phyloP scores from a whole-genome alignment of 208 protist species.

The Acanthamoeba lenticulata region DNA sequence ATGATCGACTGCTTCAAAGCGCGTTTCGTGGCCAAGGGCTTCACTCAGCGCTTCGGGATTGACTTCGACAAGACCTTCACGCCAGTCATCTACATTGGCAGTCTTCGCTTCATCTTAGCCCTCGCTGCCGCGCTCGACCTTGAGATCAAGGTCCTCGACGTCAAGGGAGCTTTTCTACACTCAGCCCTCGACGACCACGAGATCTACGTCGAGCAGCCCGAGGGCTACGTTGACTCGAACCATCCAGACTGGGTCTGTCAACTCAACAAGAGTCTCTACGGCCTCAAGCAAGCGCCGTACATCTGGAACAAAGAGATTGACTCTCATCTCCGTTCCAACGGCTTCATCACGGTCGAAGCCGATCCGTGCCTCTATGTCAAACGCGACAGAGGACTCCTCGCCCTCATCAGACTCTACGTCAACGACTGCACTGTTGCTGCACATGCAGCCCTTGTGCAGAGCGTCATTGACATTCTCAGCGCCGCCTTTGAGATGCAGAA shows the following conservation, averaged over 20 bases:
- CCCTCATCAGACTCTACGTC: conserved; percentile 19
- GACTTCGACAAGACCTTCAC: conserved; percentile 50
- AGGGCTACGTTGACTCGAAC: too few species aligned
- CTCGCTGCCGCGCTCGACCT: not conserved
- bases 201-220: not conserved
- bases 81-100: not conserved
- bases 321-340: not conserved
- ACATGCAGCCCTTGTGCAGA: not conserved
- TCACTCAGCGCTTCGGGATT: not conserved
- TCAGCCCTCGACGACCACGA: not conserved
- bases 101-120: not conserved
- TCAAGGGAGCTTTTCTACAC: conserved; percentile 26
- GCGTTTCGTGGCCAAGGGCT: conserved; percentile 12
- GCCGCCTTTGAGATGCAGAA: not conserved
- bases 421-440: not conserved
- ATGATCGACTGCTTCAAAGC: not conserved
- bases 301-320: not conserved
- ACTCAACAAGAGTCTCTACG: conserved; percentile 17
- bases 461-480: not conserved
- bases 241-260: not conserved
- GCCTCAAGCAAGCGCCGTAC: not conserved
- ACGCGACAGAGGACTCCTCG: not conserved
- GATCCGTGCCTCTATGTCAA: conserved; percentile 39
- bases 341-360: not conserved
- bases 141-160: not conserved